Percentiles rank a stretch among this genome's conserved stretches.
Conservation (phyloP, 2,329 filamentous ascomycete species). For the Cryphonectria carpinicola region DNA sequence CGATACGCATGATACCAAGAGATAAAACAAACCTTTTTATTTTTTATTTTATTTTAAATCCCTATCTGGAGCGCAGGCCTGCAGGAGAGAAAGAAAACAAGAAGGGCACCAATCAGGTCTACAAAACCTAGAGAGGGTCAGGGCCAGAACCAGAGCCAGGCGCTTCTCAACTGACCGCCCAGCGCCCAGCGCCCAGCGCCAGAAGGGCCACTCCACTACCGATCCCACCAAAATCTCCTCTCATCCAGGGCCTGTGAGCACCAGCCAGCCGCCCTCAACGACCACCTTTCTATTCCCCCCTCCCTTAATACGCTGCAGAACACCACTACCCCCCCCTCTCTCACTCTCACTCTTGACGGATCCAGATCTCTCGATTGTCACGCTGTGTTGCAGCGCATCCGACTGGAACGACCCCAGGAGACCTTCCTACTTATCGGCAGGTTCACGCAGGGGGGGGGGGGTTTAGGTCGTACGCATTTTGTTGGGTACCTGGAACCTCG, state of each 20-base stretch:
- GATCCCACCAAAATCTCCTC: conserved; percentile 12
- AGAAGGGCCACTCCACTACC: conserved; percentile 14
- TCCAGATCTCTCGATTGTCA: conserved; percentile 12
- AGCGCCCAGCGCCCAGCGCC: background rate
- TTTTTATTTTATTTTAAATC: no score
- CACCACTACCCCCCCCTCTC: background rate
- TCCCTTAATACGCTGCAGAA: conserved; percentile 18
- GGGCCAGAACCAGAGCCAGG: background rate
- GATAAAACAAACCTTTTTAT: background rate
- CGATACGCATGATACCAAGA: conserved; percentile 5
- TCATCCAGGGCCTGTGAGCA: conserved; percentile 9
- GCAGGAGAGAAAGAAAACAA: background rate
- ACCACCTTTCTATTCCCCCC: background rate
- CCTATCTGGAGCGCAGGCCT: background rate
- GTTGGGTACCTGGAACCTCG: conserved; percentile 6
- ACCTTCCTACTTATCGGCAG: conserved; percentile 3
- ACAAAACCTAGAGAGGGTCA: conserved; percentile 8
- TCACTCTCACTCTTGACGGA: background rate
- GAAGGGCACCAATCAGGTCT: background rate
- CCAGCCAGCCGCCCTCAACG: background rate
- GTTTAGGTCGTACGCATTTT: conserved; percentile 8
- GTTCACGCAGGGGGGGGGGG: conserved; percentile 24
- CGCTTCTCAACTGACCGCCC: conserved; percentile 14
- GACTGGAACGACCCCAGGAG: background rate
- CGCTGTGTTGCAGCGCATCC: conserved; percentile 4